Base-by-base conservation (phyloP, 805 yeast species). In the Kuraishia floccosa region DNA sequence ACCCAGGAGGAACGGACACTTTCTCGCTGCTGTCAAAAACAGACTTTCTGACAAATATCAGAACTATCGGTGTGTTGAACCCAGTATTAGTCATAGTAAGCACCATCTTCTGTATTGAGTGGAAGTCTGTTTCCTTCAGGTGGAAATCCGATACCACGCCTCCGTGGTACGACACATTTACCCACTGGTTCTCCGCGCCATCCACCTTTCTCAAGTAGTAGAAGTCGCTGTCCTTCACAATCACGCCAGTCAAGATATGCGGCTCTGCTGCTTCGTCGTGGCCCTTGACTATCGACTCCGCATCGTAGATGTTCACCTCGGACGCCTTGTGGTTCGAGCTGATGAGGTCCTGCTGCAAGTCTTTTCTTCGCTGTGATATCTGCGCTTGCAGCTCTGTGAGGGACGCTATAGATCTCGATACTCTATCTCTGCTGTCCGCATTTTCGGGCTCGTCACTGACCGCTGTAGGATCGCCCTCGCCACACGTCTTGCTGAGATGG, bases 161-260 rank as follows among this genome's bases (percentile, higher is more conserved):
- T n/a, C 43, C 32, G 9, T 44, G 48, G 26, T 54, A 53, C 4
- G 35, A 37, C 17, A 56, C 49, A 10, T 39, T 36, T 11, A 36
- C 30, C 68, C 68, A 63, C 26, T 1, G 30, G 35, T 12, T 31
- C 34, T n/a, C 39, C 39, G 3, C 25, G 24, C 3, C 29, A 18
- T 6, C 14, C 14, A 17, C 20, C 17, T 38, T 43, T 25, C 40
- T 47, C 28, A 46, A 31, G 31, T 44, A 58, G 21, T 47, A 58
- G 35, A 53, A 61, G 15, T 48, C 48, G 4, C 39, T 34, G 7
- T 52, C 50, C 24, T 43, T 48, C 8, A 60, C 26, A 3, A 62
- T 45, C 3, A 57, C 51, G 16, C 67, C 68, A 9, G 47, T 44
- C 3, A 63, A 38, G 5, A 59, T 31, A 48, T 59, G 60, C 4